phyloP scores from a whole-genome alignment of 2,329 filamentous ascomycete genomes.

The Penicillium sumatraense region DNA sequence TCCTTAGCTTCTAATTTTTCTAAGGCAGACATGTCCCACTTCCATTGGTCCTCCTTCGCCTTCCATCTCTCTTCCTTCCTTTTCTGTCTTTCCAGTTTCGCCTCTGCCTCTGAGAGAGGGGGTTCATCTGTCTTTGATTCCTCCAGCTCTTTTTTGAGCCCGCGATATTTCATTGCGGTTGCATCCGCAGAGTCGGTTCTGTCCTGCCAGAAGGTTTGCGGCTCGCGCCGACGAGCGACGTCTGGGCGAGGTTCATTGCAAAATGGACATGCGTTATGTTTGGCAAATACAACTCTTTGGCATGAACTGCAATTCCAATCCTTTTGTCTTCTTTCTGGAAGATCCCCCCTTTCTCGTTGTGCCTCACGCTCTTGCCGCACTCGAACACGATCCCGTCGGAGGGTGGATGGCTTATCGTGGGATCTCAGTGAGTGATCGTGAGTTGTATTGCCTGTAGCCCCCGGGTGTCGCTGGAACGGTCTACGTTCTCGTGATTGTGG shows the following conservation, averaged over 20 bases:
- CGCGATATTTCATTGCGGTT: slow-evolving; percentile 1
- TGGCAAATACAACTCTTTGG: slow-evolving; percentile 11
- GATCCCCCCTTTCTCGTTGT: not conserved
- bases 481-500: not conserved
- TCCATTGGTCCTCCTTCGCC: slow-evolving; percentile 26
- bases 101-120: not conserved
- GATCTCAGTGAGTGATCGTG: not conserved
- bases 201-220: not conserved
- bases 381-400: not conserved
- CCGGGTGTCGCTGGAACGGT: not conserved
- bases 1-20: slow-evolving; percentile 24
- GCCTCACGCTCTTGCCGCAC: not conserved
- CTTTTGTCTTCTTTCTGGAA: not conserved
- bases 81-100: slow-evolving; percentile 2
- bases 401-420: not conserved
- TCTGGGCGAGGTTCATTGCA: slow-evolving; percentile 17
- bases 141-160: slow-evolving; percentile 8
- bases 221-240: not conserved
- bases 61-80: slow-evolving; percentile 3
- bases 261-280: slow-evolving; percentile 18
- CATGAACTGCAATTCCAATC: slow-evolving; percentile 23
- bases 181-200: not conserved
- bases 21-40: slow-evolving; percentile 37
- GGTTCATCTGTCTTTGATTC: not conserved
- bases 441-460: not conserved